Evolutionary conservation across 768 basidiomycete genomes (phyloP), one percentile per base, ranked within the genome.

Genomic region (Suillus brevipes): DNA sequence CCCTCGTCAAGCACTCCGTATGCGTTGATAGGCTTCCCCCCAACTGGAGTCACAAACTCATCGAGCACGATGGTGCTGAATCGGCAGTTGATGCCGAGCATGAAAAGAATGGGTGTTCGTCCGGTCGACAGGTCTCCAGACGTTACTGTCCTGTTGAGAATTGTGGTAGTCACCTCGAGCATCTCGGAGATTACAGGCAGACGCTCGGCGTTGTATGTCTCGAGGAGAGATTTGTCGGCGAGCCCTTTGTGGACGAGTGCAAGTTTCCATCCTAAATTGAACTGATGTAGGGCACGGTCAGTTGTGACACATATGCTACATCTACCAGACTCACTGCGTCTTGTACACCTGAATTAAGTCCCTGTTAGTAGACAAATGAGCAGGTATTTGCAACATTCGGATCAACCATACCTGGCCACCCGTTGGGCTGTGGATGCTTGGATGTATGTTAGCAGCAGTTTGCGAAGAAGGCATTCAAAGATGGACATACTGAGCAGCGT

Each of bases 211-310:
- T 68, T 71, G 64, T 83, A 82, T 1, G 78, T 74, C 45, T 75
- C 67, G 8, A 82, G 77, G n/a, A 82, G 72, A 6, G 74, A 66
- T 3, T 67, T 67, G 20, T 74, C 67, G 2, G 80, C 69, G 31
- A 77, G 64, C 2, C 74, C 72, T 64, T 78, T 79, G 12, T 70
- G 63, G 13, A 79, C 80, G 20, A 80, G 72, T 6, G 80, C 74
- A 40, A 82, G 72, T 65, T 82, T 82, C 82, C 80, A 81, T 2
- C 70, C 76, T 12, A 83, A 68, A 65, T 83, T 82, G 64, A 72
- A 72, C 77, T 82, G 57, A 9, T 18, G 52, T 9, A 14, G 3
- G 25, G 25, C 14, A 13, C 14, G 49, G 18, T 53, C 28, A 53
- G 50, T 31, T 7, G 28, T 2, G 5, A 14, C 25, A 18, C 25